Percentiles rank a stretch among this genome's conserved stretches.
These are phyloP conservation scores for Amanita phalloides DNA, from an alignment of 768 basidiomycete species.

Conservation along the genomic window DNA sequence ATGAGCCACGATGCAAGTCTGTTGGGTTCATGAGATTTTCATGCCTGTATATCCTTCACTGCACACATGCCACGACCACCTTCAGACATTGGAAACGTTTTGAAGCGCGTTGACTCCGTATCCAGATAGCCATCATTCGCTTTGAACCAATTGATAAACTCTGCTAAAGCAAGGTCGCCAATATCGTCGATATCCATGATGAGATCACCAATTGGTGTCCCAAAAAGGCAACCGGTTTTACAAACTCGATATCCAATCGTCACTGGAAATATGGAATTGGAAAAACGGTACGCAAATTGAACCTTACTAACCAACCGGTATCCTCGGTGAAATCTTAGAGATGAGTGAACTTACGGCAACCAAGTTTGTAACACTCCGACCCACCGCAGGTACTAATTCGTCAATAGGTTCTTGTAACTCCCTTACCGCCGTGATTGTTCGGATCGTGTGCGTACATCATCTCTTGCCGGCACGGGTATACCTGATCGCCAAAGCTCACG, in stretches of 20 bases:
- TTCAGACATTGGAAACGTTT: constrained; percentile 33
- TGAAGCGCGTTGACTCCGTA: constrained; percentile 30
- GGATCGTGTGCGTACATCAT: background rate
- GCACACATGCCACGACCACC: constrained; percentile 73
- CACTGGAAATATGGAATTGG: background rate
- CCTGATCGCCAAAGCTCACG: background rate
- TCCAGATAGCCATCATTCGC: constrained; percentile 42
- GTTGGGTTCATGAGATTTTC: background rate
- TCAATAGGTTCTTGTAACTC: background rate
- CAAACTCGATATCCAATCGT: background rate
- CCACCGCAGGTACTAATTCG: background rate
- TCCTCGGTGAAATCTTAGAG: background rate
- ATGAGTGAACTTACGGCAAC: background rate
- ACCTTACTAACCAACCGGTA: background rate
- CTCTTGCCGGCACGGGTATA: no score
- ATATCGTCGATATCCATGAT: background rate
- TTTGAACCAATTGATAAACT: constrained; percentile 52
- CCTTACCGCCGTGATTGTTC: background rate
- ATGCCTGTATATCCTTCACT: constrained; percentile 59
- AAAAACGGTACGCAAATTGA: background rate
- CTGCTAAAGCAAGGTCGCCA: background rate
- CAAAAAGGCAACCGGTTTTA: background rate
- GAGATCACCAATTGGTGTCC: background rate
- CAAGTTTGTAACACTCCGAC: background rate
- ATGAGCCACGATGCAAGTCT: background rate